Base-by-base conservation (phyloP, 2,329 filamentous ascomycete genomes). In the Sphaerulina vaccinii region DNA sequence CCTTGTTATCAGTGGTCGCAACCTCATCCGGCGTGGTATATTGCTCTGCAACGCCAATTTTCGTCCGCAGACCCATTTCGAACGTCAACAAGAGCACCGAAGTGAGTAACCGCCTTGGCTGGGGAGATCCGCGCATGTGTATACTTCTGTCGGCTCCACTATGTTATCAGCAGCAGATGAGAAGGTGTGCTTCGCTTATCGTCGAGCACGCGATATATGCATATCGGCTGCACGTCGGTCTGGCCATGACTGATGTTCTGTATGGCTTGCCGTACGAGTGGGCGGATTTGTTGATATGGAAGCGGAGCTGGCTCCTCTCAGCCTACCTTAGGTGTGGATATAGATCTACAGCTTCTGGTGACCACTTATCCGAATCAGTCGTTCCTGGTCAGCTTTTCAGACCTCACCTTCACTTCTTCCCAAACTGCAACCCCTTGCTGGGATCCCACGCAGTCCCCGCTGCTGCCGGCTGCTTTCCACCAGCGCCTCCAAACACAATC, bases 401-500 rank as follows among this genome's bases (percentile, higher is more conserved):
- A n/a, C 27, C 27, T 32, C 3, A 32, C 5, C 2, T 18, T 33
- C 19, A 48, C 45, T 48, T 48, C 38, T 53, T 54, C 42, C 51
- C 53, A 44, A 67, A 65, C 18, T 60, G 56, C 33, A 67, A 45
- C 4, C 63, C 64, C 40, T 59, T 57, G 44, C 51, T 62, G 10
- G 64, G 59, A 56, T 66, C 65, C 65, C 64, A 66, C 10, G 27
- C 10, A 13, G 52, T 55, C 32, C 29, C 36, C 23, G 19, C 56
- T 32, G 37, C 50, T 11, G 47, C 50, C n/a, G n/a, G n/a, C n/a
- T n/a, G n/a, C 21, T 41, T 41, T 13, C 38, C 46, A 22, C 29
- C 32, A 2, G 43, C 51, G 13, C 59, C 61, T 2, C 59, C 65
- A 56, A 68, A 68, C 33, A 62, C 44, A 43, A 68, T 68, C 21